Percentiles rank a stretch among this genome's conserved stretches.
phyloP scores from a whole-genome alignment of 192 early-diverging fungal species.

The Coemansia sp. region DNA sequence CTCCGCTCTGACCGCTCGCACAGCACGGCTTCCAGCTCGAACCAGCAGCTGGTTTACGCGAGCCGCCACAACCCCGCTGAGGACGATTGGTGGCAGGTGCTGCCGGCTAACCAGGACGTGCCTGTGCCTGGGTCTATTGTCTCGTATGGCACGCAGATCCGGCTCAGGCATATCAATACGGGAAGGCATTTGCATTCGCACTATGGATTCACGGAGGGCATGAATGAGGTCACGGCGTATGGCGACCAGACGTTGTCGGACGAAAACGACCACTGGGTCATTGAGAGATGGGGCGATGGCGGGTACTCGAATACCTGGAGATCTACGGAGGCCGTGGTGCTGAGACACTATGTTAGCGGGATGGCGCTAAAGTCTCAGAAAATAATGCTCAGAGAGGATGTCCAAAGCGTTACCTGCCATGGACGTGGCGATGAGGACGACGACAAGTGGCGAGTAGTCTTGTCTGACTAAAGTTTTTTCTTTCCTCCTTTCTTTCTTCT shows the following conservation, averaged over 20 bases:
- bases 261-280: constrained; percentile 59
- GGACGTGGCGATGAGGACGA: constrained; percentile 54
- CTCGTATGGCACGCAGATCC: constrained; percentile 52
- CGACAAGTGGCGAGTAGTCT: constrained; percentile 53
- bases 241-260: constrained; percentile 54
- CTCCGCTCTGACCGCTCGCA: constrained; percentile 47
- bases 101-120: constrained; percentile 50
- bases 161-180: constrained; percentile 54
- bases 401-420: constrained; percentile 55
- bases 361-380: constrained; percentile 52
- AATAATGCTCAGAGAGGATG: constrained; percentile 32
- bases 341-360: constrained; percentile 56
- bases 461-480: constrained; percentile 4
- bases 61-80: constrained; percentile 42
- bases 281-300: constrained; percentile 54
- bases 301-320: constrained; percentile 51
- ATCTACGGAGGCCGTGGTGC: constrained; percentile 42
- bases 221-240: constrained; percentile 59
- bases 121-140: constrained; percentile 46
- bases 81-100: constrained; percentile 56
- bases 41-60: constrained; percentile 58
- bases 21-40: constrained; percentile 51
- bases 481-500: not conserved
- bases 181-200: constrained; percentile 59
- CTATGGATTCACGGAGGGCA: constrained; percentile 44